Base-by-base conservation (phyloP, 2,329 filamentous ascomycete genomes). In the Tolypocladium cylindrosporum region DNA sequence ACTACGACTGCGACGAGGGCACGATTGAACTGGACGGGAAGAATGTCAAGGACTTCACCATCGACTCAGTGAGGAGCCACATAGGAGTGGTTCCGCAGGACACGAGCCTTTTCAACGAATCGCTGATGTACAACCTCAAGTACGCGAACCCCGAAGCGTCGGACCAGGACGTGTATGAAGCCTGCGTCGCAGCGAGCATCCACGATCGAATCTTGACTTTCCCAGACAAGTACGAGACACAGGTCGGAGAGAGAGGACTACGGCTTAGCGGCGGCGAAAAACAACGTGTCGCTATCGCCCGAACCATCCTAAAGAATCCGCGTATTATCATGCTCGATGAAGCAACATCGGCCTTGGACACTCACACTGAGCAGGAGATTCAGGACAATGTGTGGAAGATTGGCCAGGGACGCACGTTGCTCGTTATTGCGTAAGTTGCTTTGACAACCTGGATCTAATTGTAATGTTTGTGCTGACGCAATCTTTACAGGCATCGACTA, bases 11-110 rank as follows among this genome's bases (percentile, higher is more conserved):
- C 57, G 80, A 86, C 56, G 82, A 85, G 55, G 94, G 94, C 41
- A 85, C 79, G 67, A 96, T 97, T 58, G 83, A 88, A 67, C 79
- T 99, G 57, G 94, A 97, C 68, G 91, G 88, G 9, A 83, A 86
- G 60, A 85, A 97, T 68, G 89, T 97, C 54, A 85, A 89, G 70
- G 86, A 91, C 63, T 77, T 96, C 59, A 96, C 91, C 1, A 97
- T 97, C 65, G 90, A 97, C 73, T 96, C 91, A n/a, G 80, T 99
- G 58, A 86, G 94, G 64, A 83, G 84, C 60, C 88, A 92, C 69
- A 97, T 99, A 67, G 94, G 94, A 31, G 93, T 99, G 50, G 94
- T 99, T 8, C 94, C 94, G 1, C 94, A 99, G 72, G 94, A 99
- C 67, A 97, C 93, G 5, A 89, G 96, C 7, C 79, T 97, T 51